Percentiles rank a stretch among this genome's conserved stretches.
Conservation (phyloP, 1,284 basidiomycete genomes). For the Austroboletus rostrupii region DNA sequence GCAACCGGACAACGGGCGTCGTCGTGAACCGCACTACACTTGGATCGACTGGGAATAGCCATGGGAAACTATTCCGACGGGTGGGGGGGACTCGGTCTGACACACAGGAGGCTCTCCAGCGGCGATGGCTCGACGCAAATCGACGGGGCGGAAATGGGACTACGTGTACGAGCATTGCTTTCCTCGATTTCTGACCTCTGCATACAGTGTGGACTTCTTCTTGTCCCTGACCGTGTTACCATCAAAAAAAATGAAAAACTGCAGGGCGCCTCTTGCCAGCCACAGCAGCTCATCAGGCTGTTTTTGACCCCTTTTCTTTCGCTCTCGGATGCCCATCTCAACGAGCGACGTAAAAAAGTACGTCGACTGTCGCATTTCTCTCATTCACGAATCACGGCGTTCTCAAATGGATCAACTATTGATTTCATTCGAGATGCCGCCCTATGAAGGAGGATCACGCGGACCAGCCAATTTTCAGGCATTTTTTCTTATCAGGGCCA, state of each 20-base stretch:
- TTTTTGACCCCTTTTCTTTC: background rate
- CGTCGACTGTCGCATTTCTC: constrained; percentile 1
- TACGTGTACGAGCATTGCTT: background rate
- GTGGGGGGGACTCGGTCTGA: no score
- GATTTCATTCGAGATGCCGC: background rate
- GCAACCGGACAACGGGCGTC: no score
- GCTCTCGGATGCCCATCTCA: background rate
- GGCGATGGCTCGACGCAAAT: background rate
- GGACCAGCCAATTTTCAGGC: background rate
- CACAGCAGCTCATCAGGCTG: background rate
- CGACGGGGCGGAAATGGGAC: background rate
- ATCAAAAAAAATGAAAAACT: constrained; percentile 16
- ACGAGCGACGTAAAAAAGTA: constrained; percentile 23
- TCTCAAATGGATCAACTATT: constrained; percentile 9
- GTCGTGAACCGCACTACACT: no score
- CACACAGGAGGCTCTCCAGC: no score
- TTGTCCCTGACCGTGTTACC: constrained; percentile 18
- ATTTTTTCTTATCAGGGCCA: constrained; percentile 5
- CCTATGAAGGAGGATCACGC: constrained; percentile 1
- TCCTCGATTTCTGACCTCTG: constrained; percentile 5
- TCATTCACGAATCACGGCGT: constrained; percentile 8
- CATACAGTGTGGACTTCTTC: constrained; percentile 13
- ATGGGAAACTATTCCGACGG: no score
- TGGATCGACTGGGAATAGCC: no score
- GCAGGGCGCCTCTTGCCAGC: constrained; percentile 1